Conservation (phyloP, 768 basidiomycete species). For the Kondoa subrosea region DNA sequence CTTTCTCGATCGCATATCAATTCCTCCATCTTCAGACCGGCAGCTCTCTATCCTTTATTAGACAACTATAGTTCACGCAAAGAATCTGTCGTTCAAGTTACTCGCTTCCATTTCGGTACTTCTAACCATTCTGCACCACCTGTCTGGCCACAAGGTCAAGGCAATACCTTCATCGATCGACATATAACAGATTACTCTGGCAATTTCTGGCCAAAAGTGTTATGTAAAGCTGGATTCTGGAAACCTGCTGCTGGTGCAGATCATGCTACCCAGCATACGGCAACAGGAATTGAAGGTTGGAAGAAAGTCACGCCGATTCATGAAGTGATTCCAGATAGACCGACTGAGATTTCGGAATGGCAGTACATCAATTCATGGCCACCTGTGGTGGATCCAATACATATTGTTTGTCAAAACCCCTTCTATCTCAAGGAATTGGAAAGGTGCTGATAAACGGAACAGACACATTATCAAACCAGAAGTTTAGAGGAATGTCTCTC, state of each 20-base stretch:
- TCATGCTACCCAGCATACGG: conserved; percentile 6
- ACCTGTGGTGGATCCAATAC: conserved; percentile 2
- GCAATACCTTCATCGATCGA: conserved; percentile 5
- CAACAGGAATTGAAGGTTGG: conserved; percentile 3
- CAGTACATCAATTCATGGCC: conserved; percentile 7
- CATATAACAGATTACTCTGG: not conserved
- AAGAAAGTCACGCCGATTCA: not conserved
- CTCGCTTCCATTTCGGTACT: conserved; percentile 5
- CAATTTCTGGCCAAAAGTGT: conserved; percentile 8
- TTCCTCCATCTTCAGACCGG: not conserved
- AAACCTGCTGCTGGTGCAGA: not conserved
- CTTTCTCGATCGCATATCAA: conserved; percentile 4
- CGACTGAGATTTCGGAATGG: not conserved
- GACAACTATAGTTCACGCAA: not conserved
- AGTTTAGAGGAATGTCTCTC: conserved; percentile 1
- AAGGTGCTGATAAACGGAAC: not conserved
- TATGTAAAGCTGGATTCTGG: conserved; percentile 7
- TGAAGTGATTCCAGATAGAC: not conserved
- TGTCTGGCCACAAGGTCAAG: conserved; percentile 2
- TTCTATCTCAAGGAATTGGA: not conserved
- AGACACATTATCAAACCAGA: conserved; percentile 2
- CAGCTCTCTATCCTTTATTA: not conserved
- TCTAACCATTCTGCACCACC: not conserved
- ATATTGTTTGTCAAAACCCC: not conserved
- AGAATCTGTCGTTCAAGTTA: conserved; percentile 6